phyloP scores from a whole-genome alignment of 352 stramenopile genomes.

The Phytophthora pluvialis region DNA sequence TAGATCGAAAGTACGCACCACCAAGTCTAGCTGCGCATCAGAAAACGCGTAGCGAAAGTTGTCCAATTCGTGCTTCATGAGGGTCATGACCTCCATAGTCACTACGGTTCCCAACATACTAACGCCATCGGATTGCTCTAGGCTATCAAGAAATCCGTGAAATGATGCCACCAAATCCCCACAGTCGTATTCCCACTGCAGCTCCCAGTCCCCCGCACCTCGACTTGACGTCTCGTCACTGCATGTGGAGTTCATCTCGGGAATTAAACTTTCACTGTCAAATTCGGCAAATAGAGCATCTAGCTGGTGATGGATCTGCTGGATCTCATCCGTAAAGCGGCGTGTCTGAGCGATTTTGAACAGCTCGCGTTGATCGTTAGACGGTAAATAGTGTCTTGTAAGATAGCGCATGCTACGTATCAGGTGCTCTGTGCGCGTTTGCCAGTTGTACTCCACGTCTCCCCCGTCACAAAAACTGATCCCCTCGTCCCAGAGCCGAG shows the following conservation, averaged over 20 bases:
- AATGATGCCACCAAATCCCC: slow-evolving; percentile 28
- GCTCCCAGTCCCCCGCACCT: slow-evolving; percentile 23
- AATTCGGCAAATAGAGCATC: slow-evolving; percentile 38
- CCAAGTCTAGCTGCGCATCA: slow-evolving; percentile 16
- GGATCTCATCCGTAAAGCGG: slow-evolving; percentile 40
- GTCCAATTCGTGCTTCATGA: slow-evolving; percentile 37
- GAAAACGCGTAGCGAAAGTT: slow-evolving; percentile 37
- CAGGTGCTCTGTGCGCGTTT: slow-evolving; percentile 41
- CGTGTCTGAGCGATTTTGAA: slow-evolving; percentile 32
- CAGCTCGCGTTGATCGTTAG: slow-evolving; percentile 18
- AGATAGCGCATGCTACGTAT: slow-evolving; percentile 38
- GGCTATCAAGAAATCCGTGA: slow-evolving; percentile 19
- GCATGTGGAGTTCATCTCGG: neutral
- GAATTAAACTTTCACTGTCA: slow-evolving; percentile 12
- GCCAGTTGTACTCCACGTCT: slow-evolving; percentile 33
- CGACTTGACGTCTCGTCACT: slow-evolving; percentile 8
- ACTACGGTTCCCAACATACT: slow-evolving; percentile 4
- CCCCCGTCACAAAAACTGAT: slow-evolving; percentile 26
- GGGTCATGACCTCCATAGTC: slow-evolving; percentile 28
- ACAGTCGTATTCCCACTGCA: slow-evolving; percentile 37
- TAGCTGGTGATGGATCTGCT: slow-evolving; percentile 33
- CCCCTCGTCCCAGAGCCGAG: slow-evolving; percentile 35
- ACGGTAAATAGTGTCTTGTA: slow-evolving; percentile 29
- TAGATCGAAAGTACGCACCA: slow-evolving; percentile 16
- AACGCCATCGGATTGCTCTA: slow-evolving; percentile 1